Evolutionary conservation across 2,329 filamentous ascomycete species (phyloP), one percentile per base, ranked within the genome.

Genomic region (Trichoderma guizhouense): DNA sequence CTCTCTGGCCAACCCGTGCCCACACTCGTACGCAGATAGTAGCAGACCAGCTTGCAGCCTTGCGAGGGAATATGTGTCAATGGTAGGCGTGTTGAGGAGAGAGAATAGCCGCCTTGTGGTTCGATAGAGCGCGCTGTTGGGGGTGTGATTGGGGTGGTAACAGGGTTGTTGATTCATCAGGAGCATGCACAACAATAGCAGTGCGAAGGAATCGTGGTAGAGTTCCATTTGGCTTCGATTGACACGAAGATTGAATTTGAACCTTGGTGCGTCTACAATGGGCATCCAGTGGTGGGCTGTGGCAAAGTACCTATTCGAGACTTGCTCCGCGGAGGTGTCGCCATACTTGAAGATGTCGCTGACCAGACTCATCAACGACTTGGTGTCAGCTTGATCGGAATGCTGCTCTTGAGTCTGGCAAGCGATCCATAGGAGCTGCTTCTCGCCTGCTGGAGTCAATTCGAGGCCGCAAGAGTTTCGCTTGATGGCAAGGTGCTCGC

Each of bases 121-220:
- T 18, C 34, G 63, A 26, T 71, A 67, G 14, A 71, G 62, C 14
- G 15, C 8, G 39, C 26, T 58, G 26, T 53, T 51, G 28, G 55
- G n/a, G 34, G 47, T 43, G 53, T 71, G 69, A 24, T 71, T 53
- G 1, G 69, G 63, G n/a, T 71, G 69, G 26, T n/a, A 18, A 9
- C 69, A 71, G 2, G 58, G 58, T 30, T 28, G 14, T 12, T 65
- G 69, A 6, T 21, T 68, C n/a, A 71, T 15, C 36, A 71, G 21
- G 39, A 43, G 39, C 62, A 71, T 66, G 63, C 62, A 71, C 14
- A 71, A 12, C 15, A 71, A 36, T 11, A 71, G n/a, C 26, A 71
- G 11, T 26, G 62, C 61, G n/a, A 53, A 7, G 15, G 21, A 1
- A 14, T 68, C 39, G 14, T 71, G 5, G 34, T 15, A 24, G 5